Percentiles rank a stretch among this genome's conserved stretches.
phyloP scores from a whole-genome alignment of 352 stramenopile species.

The Phytophthora kernoviae region DNA sequence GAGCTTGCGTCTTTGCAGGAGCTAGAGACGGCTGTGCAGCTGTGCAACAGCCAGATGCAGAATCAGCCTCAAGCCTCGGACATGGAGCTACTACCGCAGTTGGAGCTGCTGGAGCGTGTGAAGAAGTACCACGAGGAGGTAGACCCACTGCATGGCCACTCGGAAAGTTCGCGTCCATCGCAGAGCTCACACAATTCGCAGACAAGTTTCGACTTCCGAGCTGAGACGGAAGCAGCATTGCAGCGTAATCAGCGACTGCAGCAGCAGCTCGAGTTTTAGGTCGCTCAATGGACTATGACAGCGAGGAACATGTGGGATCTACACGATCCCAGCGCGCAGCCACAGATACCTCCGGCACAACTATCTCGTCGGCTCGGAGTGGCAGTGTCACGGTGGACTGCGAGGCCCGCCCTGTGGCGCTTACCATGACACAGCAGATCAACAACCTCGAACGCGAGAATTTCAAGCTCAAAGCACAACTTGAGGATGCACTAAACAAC shows the following conservation, averaged over 20 bases:
- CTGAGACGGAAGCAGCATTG: conserved; percentile 60
- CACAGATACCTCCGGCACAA: conserved; percentile 53
- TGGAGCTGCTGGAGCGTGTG: conserved; percentile 77
- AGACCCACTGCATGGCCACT: conserved; percentile 33
- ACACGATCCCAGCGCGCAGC: conserved; percentile 36
- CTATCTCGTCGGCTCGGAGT: conserved; percentile 32
- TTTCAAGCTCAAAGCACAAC: conserved; percentile 65
- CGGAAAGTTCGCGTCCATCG: conserved; percentile 21
- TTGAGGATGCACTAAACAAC: conserved; percentile 38
- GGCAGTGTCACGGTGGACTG: conserved; percentile 27
- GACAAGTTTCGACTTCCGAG: conserved; percentile 51
- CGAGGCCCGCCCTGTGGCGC: conserved; percentile 42
- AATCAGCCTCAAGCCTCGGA: conserved; percentile 25
- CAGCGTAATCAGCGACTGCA: conserved; percentile 69
- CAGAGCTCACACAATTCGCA: conserved; percentile 8
- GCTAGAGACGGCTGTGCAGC: conserved; percentile 73
- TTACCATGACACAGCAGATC: conserved; percentile 76
- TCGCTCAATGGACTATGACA: conserved; percentile 58
- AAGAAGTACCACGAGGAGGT: conserved; percentile 69
- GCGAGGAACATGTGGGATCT: conserved; percentile 5
- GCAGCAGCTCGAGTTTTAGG: conserved; percentile 69
- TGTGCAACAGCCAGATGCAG: conserved; percentile 65
- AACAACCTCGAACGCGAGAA: conserved; percentile 80
- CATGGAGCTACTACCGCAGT: conserved; percentile 67
- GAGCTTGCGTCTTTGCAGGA: conserved; percentile 75